Evolutionary conservation across 108 stramenopile genomes (phyloP), one percentile per base, ranked within the genome.

Genomic region (Cyclotella distinguenda): DNA sequence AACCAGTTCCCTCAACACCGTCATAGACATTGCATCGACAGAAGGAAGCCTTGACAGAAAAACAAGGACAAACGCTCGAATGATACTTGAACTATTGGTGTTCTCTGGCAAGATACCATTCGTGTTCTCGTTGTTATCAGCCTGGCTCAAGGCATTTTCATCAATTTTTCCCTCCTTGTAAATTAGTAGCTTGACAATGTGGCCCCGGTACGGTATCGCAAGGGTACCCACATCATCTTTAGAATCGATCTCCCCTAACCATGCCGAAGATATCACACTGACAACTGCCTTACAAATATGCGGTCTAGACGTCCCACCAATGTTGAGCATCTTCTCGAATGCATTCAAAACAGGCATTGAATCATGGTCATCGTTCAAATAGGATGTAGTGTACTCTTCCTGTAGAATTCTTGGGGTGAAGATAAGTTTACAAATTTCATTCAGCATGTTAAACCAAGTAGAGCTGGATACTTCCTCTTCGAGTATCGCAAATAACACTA

Each of bases 161-260:
- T 90, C 87, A 12, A 84, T 44, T 48, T 64, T 77, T 0, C 54
- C 69, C 61, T 90, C 94, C 60, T 94, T 95, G 76, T 86, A 83
- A 28, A 88, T 36, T 18, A 95, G 68, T 9, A 95, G 85, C 8
- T 88, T 45, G 23, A 55, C 18, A 25, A 55, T 55, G 18, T 55
- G 33, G 13, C 9, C 4, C 39, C 36, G 70, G 51, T 89, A 94
- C 6, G 89, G 87, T 67, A 91, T 91, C 3, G 90, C 86, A 27
- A 61, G 68, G 10, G 86, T 13, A 10, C 92, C 92, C 23, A 46
- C 35, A 39, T 65, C 64, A 7, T 55, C n/a, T n/a, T n/a, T 36
- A 6, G 68, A 38, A 11, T 30, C 77, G 38, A 62, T 48, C 13
- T 31, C 25, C 15, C 83, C 84, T 22, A 89, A 63, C 92, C 92